phyloP scores from a whole-genome alignment of 441 rosid species.

The Pelargonium cotyledonis region DNA sequence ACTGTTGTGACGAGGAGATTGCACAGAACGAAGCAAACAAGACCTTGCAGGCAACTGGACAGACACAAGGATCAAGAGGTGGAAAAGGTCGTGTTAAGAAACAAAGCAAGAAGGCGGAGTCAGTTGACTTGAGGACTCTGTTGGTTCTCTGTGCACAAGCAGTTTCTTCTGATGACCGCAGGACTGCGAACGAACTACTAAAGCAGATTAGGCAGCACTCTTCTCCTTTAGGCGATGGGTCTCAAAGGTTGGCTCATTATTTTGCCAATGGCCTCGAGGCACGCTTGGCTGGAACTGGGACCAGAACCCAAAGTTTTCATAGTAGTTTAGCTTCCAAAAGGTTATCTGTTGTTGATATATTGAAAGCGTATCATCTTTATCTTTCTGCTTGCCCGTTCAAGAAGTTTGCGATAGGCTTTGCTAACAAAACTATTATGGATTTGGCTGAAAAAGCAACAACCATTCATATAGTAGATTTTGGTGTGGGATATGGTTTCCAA shows the following conservation, averaged over 20 bases:
- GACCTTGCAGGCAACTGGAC: conserved; percentile 17
- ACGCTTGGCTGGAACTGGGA: conserved; percentile 47
- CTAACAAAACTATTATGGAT: conserved; percentile 38
- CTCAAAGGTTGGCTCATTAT: conserved; percentile 69
- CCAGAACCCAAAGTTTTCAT: conserved; percentile 25
- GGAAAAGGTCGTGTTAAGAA: conserved; percentile 28
- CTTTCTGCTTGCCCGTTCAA: conserved; percentile 48
- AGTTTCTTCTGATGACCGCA: conserved; percentile 44
- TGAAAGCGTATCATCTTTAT: conserved; percentile 57
- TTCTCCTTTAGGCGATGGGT: conserved; percentile 54
- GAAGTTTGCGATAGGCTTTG: conserved; percentile 43
- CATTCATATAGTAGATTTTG: conserved; percentile 75
- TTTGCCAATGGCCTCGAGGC: conserved; percentile 84
- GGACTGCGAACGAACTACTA: conserved; percentile 52
- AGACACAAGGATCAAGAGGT: conserved; percentile 23
- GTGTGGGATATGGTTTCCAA: conserved; percentile 65
- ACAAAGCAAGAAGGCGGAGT: conserved; percentile 37
- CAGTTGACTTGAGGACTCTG: conserved; percentile 59
- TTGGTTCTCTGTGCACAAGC: conserved; percentile 66
- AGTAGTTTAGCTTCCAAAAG: conserved; percentile 23
- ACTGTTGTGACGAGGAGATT: conserved; percentile 12
- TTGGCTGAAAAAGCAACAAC: conserved; percentile 42
- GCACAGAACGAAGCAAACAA: conserved; percentile 13
- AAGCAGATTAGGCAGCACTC: conserved; percentile 60
- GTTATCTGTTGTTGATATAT: conserved; percentile 45